Evolutionary conservation across 495 filamentous ascomycete genomes (phyloP).

Genomic region (Lophiostoma macrostomum): DNA sequence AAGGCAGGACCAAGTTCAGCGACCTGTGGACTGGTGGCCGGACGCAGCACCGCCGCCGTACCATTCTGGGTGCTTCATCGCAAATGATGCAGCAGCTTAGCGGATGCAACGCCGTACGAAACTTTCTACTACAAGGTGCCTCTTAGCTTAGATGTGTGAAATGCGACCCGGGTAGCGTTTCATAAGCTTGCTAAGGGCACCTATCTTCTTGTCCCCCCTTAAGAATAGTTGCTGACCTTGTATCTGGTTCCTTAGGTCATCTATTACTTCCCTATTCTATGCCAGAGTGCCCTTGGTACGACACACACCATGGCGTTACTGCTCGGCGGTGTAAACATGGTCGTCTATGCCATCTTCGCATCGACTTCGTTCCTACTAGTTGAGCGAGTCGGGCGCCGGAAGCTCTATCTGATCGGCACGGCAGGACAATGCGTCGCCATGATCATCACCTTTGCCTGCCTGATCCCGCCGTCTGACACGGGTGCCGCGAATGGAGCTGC

Average conservation of each 20-base stretch:
- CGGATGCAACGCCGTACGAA: too few relatives aligned
- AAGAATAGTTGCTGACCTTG: too few relatives aligned
- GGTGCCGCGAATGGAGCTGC: constrained; percentile 28
- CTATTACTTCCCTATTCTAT: constrained; percentile 79
- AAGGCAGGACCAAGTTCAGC: constrained; percentile 52
- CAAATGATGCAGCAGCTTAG: constrained; percentile 79
- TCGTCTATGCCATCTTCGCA: constrained; percentile 73
- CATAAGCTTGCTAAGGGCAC: too few relatives aligned
- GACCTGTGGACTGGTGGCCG: constrained; percentile 60
- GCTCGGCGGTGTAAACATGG: constrained; percentile 75
- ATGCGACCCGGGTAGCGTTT: too few relatives aligned
- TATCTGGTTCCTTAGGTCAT: too few relatives aligned
- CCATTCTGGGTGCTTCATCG: constrained; percentile 58
- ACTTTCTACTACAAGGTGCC: too few relatives aligned
- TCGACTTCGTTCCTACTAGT: constrained; percentile 71
- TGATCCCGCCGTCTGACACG: constrained; percentile 24
- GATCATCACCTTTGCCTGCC: constrained; percentile 27
- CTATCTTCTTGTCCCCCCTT: too few relatives aligned
- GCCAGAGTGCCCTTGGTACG: constrained; percentile 60
- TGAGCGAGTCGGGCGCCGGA: constrained; percentile 27
- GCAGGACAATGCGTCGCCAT: constrained; percentile 40
- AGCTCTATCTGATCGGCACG: constrained; percentile 30
- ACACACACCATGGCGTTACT: constrained; percentile 61
- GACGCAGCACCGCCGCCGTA: constrained; percentile 63
- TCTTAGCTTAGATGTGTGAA: too few relatives aligned